Evolutionary conservation across 2,329 filamentous ascomycete species (phyloP).

Genomic region (Neonectria magnoliae): DNA sequence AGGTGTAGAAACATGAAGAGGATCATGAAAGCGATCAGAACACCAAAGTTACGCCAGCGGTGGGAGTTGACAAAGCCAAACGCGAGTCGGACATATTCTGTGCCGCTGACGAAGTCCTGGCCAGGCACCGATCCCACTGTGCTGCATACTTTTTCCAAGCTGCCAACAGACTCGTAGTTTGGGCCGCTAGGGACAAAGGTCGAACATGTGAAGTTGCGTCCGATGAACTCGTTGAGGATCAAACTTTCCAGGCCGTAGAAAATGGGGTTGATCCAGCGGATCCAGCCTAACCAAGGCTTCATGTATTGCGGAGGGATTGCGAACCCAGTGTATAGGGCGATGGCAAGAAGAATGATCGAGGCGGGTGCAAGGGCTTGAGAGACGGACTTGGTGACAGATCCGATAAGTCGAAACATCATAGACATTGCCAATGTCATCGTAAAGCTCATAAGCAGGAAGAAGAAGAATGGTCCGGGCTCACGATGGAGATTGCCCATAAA

Average conservation of each 20-base stretch:
- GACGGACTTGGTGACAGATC: slow-evolving; percentile 33
- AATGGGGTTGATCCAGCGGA: slow-evolving; percentile 71
- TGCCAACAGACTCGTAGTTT: slow-evolving; percentile 18
- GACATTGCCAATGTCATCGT: slow-evolving; percentile 69
- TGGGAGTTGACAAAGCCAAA: slow-evolving; percentile 26
- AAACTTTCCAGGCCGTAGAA: slow-evolving; percentile 72
- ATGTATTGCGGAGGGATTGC: slow-evolving; percentile 56
- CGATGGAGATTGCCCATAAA: slow-evolving; percentile 73
- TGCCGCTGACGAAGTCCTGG: slow-evolving; percentile 13
- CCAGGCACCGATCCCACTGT: slow-evolving; percentile 7
- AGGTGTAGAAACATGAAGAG: slow-evolving; percentile 33
- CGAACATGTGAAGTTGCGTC: slow-evolving; percentile 58
- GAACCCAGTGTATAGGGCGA: slow-evolving; percentile 64
- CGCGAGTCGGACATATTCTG: slow-evolving; percentile 18
- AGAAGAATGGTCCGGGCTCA: slow-evolving; percentile 62
- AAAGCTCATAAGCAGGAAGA: slow-evolving; percentile 58
- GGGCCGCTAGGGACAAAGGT: slow-evolving; percentile 41
- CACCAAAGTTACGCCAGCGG: slow-evolving; percentile 32
- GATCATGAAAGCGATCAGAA: slow-evolving; percentile 25
- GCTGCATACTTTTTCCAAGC: slow-evolving; percentile 7
- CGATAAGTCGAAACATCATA: slow-evolving; percentile 63
- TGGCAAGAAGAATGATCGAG: slow-evolving; percentile 30
- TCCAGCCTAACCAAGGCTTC: slow-evolving; percentile 63
- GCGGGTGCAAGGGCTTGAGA: slow-evolving; percentile 38
- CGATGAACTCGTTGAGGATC: slow-evolving; percentile 69